These are phyloP conservation scores for Cladobotryum protrusum DNA, from an alignment of 2,329 filamentous ascomycete genomes.

Conservation along the genomic window DNA sequence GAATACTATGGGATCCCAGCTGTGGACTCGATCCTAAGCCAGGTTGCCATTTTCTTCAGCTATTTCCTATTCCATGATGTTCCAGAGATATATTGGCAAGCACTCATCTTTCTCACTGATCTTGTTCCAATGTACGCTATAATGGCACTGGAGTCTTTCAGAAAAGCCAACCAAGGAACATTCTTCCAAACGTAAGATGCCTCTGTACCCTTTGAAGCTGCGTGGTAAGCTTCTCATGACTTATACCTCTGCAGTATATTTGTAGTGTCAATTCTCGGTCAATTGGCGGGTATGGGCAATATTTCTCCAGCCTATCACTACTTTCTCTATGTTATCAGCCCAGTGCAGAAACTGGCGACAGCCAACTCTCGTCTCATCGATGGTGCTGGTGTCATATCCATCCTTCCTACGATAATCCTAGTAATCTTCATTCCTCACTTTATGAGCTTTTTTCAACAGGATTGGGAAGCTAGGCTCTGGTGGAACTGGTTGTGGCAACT, in stretches of 20 bases:
- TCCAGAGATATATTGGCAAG: constrained; percentile 20
- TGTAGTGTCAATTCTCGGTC: constrained; percentile 16
- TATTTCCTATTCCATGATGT: constrained; percentile 20
- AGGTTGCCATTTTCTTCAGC: constrained; percentile 17
- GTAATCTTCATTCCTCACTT: constrained; percentile 18
- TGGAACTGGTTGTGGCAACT: constrained; percentile 28
- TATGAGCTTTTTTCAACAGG: constrained; percentile 16
- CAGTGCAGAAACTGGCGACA: constrained; percentile 12
- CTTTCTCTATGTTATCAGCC: constrained; percentile 15
- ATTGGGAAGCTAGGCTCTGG: constrained; percentile 20
- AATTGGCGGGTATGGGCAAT: constrained; percentile 18
- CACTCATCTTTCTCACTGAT: constrained; percentile 22
- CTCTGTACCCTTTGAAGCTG: not conserved
- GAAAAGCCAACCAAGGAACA: constrained; percentile 13
- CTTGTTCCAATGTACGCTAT: constrained; percentile 22
- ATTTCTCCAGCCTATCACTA: constrained; percentile 21
- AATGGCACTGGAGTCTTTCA: constrained; percentile 19
- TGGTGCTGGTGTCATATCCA: constrained; percentile 7
- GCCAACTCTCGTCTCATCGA: constrained; percentile 11
- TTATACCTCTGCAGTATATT: constrained; percentile 10
- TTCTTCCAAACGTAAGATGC: constrained; percentile 19
- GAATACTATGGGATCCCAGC: constrained; percentile 17
- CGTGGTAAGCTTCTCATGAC: not conserved
- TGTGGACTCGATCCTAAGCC: constrained; percentile 17
- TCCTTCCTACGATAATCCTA: constrained; percentile 16